phyloP scores from a whole-genome alignment of 257 asterid genomes.

The Salvia splendens region DNA sequence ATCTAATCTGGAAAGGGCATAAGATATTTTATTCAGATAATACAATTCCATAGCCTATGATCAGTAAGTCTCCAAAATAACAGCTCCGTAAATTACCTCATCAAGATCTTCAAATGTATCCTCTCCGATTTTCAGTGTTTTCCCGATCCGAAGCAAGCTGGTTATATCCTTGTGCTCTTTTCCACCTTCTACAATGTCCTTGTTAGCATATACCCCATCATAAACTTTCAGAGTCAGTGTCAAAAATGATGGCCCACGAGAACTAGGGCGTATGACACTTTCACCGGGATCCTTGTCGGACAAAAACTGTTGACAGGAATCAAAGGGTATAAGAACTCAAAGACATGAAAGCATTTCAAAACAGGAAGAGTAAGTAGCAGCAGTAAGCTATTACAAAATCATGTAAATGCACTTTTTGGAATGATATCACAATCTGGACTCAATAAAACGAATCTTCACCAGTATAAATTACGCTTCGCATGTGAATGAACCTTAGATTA shows the following conservation, averaged over 20 bases:
- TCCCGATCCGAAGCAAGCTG: constrained; percentile 90
- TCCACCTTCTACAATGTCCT: constrained; percentile 90
- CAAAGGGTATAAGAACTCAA: constrained; percentile 6
- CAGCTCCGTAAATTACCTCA: constrained; percentile 55
- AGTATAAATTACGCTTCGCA: not conserved
- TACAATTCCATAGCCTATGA: not conserved
- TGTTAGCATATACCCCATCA: constrained; percentile 83
- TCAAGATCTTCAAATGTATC: constrained; percentile 98
- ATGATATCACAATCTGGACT: constrained; percentile 7
- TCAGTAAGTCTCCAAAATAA: not conserved
- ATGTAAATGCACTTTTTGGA: not conserved
- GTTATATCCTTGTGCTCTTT: constrained; percentile 92
- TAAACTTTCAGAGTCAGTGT: constrained; percentile 80
- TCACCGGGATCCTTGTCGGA: constrained; percentile 89
- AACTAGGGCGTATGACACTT: constrained; percentile 84
- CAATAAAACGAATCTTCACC: not conserved
- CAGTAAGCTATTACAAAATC: not conserved
- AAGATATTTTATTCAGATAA: not conserved
- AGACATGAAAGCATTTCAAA: not conserved
- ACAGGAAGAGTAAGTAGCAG: constrained; percentile 14
- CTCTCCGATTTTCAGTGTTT: constrained; percentile 89
- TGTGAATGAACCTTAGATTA: not conserved
- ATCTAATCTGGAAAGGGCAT: constrained; percentile 2
- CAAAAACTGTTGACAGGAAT: constrained; percentile 55
- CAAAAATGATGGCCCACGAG: constrained; percentile 85